Evolutionary conservation across 2,329 filamentous ascomycete species (phyloP), one percentile per base, ranked within the genome.

Genomic region (Sphaerulina populicola): DNA sequence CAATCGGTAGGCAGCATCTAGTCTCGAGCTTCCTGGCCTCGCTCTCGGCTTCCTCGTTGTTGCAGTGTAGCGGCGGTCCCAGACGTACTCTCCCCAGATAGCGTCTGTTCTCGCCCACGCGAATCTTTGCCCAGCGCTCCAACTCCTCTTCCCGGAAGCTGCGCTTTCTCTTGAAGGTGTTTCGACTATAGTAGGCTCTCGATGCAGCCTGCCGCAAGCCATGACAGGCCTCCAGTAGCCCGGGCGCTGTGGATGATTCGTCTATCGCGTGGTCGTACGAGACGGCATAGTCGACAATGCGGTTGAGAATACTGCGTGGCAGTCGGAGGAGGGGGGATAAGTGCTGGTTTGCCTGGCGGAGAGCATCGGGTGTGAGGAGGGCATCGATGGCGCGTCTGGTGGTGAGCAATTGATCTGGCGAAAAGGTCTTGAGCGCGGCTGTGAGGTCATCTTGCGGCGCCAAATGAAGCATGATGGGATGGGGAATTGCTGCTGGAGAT

Each of bases 81-180:
- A 52, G 33, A 27, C 51, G 51, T 8, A 49, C 31, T 18, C 42
- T 39, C 31, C 37, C 43, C n/a, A 55, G 29, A 29, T 48, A 42
- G 33, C 49, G 45, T 44, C 49, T 51, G 27, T 55, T 45, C 39
- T 52, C 52, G 6, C 52, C 49, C 2, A 55, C 37, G 12, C 49
- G 29, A 4, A 49, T 41, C 33, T 55, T 55, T 1, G 45, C 49
- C 52, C 52, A 55, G 11, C 38, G 44, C 47, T 52, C 52, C 10
- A 55, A 23, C 12, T 41, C 23, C n/a, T 52, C 30, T 15, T 46
- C 52, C 21, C 43, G 49, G 11, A 48, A 42, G 18, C 49, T 48
- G 3, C 52, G 49, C 23, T 55, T 55, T 8, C 49, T 51, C 36
- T 48, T 52, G 49, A 55, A 55, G 1, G 52, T 55, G 49, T 55